Conservation (phyloP, 2,329 filamentous ascomycete genomes). For the Dendrostoma leiphaemia region DNA sequence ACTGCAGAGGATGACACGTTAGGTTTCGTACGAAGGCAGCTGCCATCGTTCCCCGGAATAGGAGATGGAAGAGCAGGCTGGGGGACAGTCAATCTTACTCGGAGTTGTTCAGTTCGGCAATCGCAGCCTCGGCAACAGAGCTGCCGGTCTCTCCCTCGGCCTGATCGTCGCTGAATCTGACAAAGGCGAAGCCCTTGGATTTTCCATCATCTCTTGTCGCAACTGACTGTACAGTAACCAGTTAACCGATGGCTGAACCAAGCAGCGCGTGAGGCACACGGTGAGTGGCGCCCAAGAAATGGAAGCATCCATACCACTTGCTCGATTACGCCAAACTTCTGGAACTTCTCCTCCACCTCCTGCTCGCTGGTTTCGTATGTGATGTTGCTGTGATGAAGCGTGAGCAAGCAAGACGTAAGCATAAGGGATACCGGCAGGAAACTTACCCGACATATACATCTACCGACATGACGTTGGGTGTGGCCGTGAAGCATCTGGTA, state of each 20-base stretch:
- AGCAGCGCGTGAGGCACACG: neutral
- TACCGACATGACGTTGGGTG: neutral
- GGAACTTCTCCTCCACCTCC: neutral
- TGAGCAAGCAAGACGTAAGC: neutral
- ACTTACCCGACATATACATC: constrained; percentile 7
- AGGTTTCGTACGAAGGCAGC: neutral
- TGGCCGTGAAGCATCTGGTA: constrained; percentile 6
- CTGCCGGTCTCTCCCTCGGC: neutral
- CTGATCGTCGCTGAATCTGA: constrained; percentile 3
- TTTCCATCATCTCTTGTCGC: neutral
- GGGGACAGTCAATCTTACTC: neutral
- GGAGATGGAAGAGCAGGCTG: too few species aligned
- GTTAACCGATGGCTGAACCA: too few species aligned
- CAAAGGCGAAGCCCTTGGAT: constrained; percentile 3
- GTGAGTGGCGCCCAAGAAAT: neutral
- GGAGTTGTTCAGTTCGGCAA: neutral
- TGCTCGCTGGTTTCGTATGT: neutral
- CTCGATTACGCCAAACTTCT: neutral
- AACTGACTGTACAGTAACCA: neutral
- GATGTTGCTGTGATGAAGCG: neutral
- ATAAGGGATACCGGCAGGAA: too few species aligned
- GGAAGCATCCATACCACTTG: neutral
- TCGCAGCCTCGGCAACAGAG: neutral
- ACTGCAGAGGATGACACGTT: neutral
- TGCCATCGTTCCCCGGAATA: too few species aligned